phyloP scores from a whole-genome alignment of 768 basidiomycete species.

The Nevesoporus exiguus region DNA sequence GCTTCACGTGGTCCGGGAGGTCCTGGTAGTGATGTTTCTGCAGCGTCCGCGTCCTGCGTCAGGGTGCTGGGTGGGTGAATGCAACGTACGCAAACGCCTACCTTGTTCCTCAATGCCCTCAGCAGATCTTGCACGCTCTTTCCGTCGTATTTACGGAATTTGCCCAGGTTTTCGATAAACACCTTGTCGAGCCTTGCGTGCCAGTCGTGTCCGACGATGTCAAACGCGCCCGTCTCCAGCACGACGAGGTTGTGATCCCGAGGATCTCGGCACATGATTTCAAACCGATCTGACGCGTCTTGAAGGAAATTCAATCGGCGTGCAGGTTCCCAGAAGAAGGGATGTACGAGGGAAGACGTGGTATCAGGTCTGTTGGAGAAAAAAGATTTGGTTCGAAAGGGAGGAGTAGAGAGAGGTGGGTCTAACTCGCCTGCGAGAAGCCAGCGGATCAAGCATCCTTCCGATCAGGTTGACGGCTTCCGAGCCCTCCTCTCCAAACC shows the following conservation, averaged over 20 bases:
- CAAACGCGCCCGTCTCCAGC: constrained; percentile 66
- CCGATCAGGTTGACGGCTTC: constrained; percentile 82
- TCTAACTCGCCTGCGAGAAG: constrained; percentile 63
- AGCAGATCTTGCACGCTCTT: constrained; percentile 87
- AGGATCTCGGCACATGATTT: constrained; percentile 95
- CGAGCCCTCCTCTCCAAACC: constrained; percentile 90
- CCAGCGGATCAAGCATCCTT: constrained; percentile 75
- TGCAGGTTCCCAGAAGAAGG: constrained; percentile 93
- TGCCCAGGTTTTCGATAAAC: constrained; percentile 92
- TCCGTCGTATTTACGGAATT: constrained; percentile 96
- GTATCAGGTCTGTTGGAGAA: constrained; percentile 71
- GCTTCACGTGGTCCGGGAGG: constrained; percentile 86
- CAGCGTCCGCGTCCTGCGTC: constrained; percentile 8
- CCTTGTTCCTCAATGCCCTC: constrained; percentile 93
- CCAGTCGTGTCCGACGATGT: constrained; percentile 91
- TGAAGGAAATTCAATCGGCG: constrained; percentile 91
- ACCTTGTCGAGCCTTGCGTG: constrained; percentile 77
- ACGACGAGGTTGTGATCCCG: constrained; percentile 69
- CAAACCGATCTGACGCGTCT: constrained; percentile 96
- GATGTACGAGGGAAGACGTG: constrained; percentile 81
- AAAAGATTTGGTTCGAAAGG: constrained; percentile 2
- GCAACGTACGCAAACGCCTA: constrained; percentile 32
- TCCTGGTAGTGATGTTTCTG: constrained; percentile 99
- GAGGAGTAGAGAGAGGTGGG: not conserved
- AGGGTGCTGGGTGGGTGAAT: not conserved